Evolutionary conservation across 176 grass and related monocot genomes (phyloP).

Genomic region (Miscanthus lutarioriparius): DNA sequence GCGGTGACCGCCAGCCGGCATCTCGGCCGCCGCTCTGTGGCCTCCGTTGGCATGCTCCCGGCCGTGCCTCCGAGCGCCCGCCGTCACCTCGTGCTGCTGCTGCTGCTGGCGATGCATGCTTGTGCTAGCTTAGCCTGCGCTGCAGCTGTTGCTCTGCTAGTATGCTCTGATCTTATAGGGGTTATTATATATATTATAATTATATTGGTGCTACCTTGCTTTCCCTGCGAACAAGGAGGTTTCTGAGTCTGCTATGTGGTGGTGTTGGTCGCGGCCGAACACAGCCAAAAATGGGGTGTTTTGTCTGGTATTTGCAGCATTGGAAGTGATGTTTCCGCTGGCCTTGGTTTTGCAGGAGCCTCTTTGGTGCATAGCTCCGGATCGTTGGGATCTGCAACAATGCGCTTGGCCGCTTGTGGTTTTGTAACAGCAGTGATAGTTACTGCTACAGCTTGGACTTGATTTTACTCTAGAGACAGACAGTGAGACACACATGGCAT

Average conservation of each 20-base stretch:
- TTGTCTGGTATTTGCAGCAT: conserved; percentile 5
- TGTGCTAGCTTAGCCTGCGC: not conserved
- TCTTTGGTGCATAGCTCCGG: conserved; percentile 29
- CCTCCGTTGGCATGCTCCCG: not conserved
- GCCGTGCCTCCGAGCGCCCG: conserved; percentile 4
- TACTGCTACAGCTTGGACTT: not conserved
- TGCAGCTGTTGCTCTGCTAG: not conserved
- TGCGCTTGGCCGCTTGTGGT: not conserved
- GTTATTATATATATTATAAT: not conserved
- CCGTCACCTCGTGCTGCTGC: not conserved
- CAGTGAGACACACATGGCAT: no score
- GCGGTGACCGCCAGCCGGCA: not conserved
- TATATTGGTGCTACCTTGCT: not conserved
- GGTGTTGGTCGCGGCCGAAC: not conserved
- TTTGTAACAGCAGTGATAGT: not conserved
- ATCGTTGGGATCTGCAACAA: conserved; percentile 9
- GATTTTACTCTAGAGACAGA: not conserved
- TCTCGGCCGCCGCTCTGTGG: not conserved
- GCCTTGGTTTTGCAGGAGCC: conserved; percentile 49
- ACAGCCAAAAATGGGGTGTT: conserved; percentile 7
- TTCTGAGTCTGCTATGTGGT: conserved; percentile 43
- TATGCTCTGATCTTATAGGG: not conserved
- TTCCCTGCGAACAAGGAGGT: conserved; percentile 31
- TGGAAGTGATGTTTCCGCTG: conserved; percentile 41
- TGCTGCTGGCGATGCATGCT: conserved; percentile 20